Percentiles rank a stretch among this genome's conserved stretches.
Evolutionary conservation across 2,329 filamentous ascomycete species (phyloP).

Genomic region (Cordyceps tenuipes): DNA sequence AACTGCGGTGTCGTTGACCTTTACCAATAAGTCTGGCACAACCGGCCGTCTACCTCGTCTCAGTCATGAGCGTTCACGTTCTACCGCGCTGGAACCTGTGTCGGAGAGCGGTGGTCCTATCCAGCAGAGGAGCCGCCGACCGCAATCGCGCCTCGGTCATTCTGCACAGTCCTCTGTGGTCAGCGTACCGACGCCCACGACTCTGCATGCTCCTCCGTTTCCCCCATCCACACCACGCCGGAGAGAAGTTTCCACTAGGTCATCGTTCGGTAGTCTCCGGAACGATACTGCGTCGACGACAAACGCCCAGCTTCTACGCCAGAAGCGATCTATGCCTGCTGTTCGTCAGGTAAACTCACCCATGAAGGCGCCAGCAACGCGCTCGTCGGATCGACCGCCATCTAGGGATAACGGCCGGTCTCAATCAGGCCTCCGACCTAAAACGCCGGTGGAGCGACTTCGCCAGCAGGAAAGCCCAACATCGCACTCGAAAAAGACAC

Average conservation of each 20-base stretch:
- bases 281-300: conserved; percentile 53
- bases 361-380: conserved; percentile 37
- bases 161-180: conserved; percentile 60
- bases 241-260: conserved; percentile 48
- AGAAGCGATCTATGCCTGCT: conserved; percentile 57
- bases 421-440: conserved; percentile 49
- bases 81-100: conserved; percentile 75
- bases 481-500: conserved; percentile 48
- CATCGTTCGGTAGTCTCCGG: conserved; percentile 45
- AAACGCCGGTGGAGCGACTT: conserved; percentile 61
- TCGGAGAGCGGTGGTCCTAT: conserved; percentile 78
- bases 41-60: conserved; percentile 74
- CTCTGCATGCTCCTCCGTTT: conserved; percentile 43
- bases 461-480: conserved; percentile 44
- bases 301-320: conserved; percentile 53
- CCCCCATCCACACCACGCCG: conserved; percentile 53
- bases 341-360: conserved; percentile 46
- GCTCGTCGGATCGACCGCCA: conserved; percentile 48
- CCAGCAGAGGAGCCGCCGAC: conserved; percentile 48
- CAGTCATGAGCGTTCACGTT: conserved; percentile 61
- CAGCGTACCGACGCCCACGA: conserved; percentile 53
- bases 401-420: conserved; percentile 50
- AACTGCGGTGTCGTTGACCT: conserved; percentile 78
- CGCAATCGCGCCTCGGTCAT: conserved; percentile 61
- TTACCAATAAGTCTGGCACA: conserved; percentile 66